phyloP scores from a whole-genome alignment of 805 yeast genomes.

The Saccharomycopsis guyanensis region DNA sequence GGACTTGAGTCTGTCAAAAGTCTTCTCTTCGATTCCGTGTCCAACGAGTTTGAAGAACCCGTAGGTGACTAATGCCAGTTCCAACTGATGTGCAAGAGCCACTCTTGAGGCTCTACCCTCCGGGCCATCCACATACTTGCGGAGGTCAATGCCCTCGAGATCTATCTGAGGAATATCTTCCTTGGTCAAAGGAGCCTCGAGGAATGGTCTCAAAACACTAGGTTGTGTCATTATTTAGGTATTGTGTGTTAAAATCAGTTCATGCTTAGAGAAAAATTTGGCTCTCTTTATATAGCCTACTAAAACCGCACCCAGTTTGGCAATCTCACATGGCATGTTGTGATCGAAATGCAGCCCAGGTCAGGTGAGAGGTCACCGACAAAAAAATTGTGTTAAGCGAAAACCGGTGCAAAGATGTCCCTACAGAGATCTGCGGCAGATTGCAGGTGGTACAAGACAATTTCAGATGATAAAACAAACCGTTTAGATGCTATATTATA shows the following conservation, averaged over 20 bases:
- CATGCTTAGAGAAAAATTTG: too few relatives aligned
- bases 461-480: neutral
- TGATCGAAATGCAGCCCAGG: neutral
- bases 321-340: constrained; percentile 12
- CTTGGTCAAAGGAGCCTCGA: constrained; percentile 25
- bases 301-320: neutral
- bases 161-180: constrained; percentile 25
- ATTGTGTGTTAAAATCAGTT: too few relatives aligned
- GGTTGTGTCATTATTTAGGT: too few relatives aligned
- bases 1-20: constrained; percentile 31
- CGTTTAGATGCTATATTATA: neutral
- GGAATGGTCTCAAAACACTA: constrained; percentile 31
- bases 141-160: constrained; percentile 30
- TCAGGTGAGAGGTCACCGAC: neutral
- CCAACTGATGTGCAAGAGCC: constrained; percentile 32
- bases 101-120: constrained; percentile 28
- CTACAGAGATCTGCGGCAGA: neutral
- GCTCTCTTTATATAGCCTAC: neutral
- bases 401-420: too few relatives aligned
- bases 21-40: constrained; percentile 33
- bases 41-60: constrained; percentile 39
- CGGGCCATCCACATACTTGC: constrained; percentile 31
- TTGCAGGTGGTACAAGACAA: neutral
- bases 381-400: neutral
- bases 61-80: constrained; percentile 33